A percentile compares a stretch with the other conserved stretches of the same genome.
Evolutionary conservation across 441 rosid genomes (phyloP).

Genomic region (Mallotus repandus): DNA sequence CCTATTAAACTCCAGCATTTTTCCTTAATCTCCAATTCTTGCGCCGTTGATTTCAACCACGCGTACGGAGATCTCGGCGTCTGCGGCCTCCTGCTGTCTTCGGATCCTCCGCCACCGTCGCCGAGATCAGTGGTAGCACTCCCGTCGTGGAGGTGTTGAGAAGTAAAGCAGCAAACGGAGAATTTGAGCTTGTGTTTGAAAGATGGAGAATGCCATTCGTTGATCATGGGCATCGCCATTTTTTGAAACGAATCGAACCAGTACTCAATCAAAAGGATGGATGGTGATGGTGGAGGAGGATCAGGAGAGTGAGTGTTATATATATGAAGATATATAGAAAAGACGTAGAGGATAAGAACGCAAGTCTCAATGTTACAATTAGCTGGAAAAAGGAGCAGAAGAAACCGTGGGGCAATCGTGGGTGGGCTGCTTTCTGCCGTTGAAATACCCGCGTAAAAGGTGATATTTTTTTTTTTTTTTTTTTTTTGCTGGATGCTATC

Average conservation of each 20-base stretch:
- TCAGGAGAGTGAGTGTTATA: background rate
- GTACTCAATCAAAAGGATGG: background rate
- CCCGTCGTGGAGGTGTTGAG: constrained; percentile 12
- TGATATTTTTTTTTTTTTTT: background rate
- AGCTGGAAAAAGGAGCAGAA: background rate
- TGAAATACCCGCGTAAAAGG: background rate
- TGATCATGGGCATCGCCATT: constrained; percentile 12
- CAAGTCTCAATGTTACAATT: background rate
- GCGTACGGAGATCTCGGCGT: constrained; percentile 41
- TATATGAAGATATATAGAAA: background rate
- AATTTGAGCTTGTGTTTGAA: constrained; percentile 35
- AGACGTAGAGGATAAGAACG: constrained; percentile 18
- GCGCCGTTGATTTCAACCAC: constrained; percentile 46
- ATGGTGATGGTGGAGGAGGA: background rate
- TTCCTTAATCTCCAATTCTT: constrained; percentile 46
- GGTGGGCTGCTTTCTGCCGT: background rate
- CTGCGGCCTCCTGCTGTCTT: constrained; percentile 22
- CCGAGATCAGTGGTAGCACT: background rate
- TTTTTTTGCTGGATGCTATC: background rate
- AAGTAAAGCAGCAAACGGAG: constrained; percentile 47
- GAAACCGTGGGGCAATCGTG: constrained; percentile 37
- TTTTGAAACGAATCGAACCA: too few relatives aligned
- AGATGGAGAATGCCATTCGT: constrained; percentile 22
- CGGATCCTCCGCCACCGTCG: background rate
- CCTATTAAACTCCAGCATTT: constrained; percentile 40